Base-by-base conservation (phyloP, 2,329 filamentous ascomycete species). In the Cytospora paraplurivora region DNA sequence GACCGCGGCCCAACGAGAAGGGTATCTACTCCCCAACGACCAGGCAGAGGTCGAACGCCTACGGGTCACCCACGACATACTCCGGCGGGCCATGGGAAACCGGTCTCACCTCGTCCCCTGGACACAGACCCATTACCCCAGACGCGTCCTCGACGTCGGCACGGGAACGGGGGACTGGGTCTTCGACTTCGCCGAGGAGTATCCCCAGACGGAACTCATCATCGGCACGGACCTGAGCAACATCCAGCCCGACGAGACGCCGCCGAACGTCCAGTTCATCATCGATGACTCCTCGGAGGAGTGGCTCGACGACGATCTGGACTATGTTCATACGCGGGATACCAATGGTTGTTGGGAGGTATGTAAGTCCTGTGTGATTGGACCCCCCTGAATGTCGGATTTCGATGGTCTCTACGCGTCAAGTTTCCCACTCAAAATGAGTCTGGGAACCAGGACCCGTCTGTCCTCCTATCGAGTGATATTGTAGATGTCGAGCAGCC, bases 261-360 rank as follows among this genome's bases (percentile, higher is more conserved):
- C 90, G 0, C 82, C 84, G 19, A 93, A 93, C 67, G 88, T 92
- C 15, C 84, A 86, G 66, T 93, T 93, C 68, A 86, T 86, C 65
- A 82, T 93, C 53, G 89, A 92, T 71, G 89, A 93, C 69, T 81
- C 81, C 72, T 77, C 77, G 2, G 78, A 84, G 62, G 74, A 78
- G 3, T 84, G 82, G 82, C 76, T 79, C 51, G 82, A 79, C 71
- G 80, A 82, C 4, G 81, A 86, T 57, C 81, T 85, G 62, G 82
- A 85, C 68, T 85, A 82, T 67, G 80, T 85, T 51, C 83, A 86
- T 70, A 80, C 79, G 0, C 79, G 83, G 49, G 73, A 78, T 41
- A 82, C 81, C 0, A 70, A 78, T 11, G 82, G 80, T 21, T 82
- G 80, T 68, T 85, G 82, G 79, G 73, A 75, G 59, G 59, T 61